A percentile compares a stretch with the other conserved stretches of the same genome.
Conservation (phyloP, 345 rosid species). For the Eucalyptus sideroxylon region DNA sequence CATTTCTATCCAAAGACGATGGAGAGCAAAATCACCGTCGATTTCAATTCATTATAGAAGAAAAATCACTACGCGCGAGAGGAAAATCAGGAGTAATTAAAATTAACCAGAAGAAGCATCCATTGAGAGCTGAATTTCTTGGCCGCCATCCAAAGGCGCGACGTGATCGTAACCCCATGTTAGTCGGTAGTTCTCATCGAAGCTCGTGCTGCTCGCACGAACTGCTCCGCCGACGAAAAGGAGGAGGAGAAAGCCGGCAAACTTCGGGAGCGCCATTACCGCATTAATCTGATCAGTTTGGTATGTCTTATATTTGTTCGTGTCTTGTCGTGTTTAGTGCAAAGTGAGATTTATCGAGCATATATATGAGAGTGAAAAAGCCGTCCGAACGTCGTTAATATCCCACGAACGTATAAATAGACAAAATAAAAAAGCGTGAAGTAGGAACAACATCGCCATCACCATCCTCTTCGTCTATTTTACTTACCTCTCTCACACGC, state of each 20-base stretch:
- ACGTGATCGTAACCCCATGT: conserved; percentile 36
- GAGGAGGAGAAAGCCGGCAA: neutral
- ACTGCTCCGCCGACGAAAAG: neutral
- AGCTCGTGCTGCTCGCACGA: neutral
- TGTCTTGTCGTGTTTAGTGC: neutral
- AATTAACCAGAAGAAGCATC: conserved; percentile 36
- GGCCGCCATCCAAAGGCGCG: conserved; percentile 3
- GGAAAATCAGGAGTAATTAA: neutral
- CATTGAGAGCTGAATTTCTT: conserved; percentile 32
- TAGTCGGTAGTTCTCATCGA: conserved; percentile 19
- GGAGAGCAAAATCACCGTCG: neutral
- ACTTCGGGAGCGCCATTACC: neutral
- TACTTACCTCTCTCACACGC: neutral
- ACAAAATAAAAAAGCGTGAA: neutral
- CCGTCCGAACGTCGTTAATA: neutral
- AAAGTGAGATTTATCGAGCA: neutral
- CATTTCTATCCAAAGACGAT: neutral
- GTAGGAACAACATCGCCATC: neutral
- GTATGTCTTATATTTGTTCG: neutral
- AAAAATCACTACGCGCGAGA: neutral
- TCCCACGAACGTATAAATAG: neutral
- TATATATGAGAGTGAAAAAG: neutral
- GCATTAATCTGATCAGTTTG: neutral
- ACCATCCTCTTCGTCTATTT: neutral
- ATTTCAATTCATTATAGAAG: neutral